Evolutionary conservation across 805 yeast genomes (phyloP), one percentile per base, ranked within the genome.

Genomic region (Starmerella lactis-condensi): DNA sequence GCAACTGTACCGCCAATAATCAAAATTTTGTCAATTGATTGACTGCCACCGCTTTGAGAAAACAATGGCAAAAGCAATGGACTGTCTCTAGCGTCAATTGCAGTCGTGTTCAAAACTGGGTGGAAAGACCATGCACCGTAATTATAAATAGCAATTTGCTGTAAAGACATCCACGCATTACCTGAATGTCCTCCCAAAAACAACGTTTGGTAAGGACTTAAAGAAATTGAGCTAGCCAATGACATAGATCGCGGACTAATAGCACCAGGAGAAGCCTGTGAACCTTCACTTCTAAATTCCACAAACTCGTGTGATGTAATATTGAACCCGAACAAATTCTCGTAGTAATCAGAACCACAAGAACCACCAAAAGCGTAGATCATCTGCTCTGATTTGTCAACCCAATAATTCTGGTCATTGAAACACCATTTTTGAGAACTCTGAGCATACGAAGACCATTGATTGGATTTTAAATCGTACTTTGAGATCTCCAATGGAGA

Each of bases 61-160:
- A 69, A 69, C 1, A 70, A 50, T 0, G 85, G 79, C 19, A 75
- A 51, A 4, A 62, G 57, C 36, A 72, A 48, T 0, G 81, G 56
- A 25, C 53, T 49, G 3, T 57, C 60, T 29, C 89, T 56, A 6
- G 79, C 61, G 38, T 67, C 68, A 2, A 75, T 56, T 19, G 38
- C 36, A 8, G 53, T 37, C 22, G 53, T 52, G 31, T 46, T 48
- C 8, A 42, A 38, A 1, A 44, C 47, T 44, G 38, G 50, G 42
- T 24, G 51, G 47, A 69, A 75, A 3, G 76, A 63, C 91, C 91
- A 78, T 6, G 76, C 54, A 29, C 60, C 57, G 37, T 67, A 69
- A 42, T 70, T 71, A 77, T 82, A 75, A 2, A 73, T 51, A 0
- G 89, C 85, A 13, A 75, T 53, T 50, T 76, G 89, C 42, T 63